phyloP scores from a whole-genome alignment of 352 stramenopile genomes.

The Phytopythium chamaehyphon region DNA sequence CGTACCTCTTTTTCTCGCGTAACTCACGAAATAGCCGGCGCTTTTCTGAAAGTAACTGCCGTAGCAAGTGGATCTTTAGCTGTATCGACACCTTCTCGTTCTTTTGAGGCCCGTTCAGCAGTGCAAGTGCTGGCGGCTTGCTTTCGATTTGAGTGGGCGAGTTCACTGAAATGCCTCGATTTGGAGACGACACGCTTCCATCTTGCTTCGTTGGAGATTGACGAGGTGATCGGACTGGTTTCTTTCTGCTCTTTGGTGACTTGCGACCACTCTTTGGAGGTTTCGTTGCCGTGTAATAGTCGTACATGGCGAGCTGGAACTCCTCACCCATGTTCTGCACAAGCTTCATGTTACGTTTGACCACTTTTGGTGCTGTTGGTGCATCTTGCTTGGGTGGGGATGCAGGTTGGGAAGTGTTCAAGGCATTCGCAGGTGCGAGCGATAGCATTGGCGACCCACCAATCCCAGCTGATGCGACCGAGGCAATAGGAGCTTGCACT shows the following conservation, averaged over 20 bases:
- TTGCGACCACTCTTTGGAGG: not conserved
- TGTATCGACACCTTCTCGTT: conserved; percentile 47
- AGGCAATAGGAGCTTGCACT: conserved; percentile 31
- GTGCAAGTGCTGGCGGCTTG: too few species aligned
- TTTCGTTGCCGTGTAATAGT: conserved; percentile 38
- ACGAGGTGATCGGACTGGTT: not conserved
- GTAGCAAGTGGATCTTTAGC: conserved; percentile 48
- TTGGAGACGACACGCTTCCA: not conserved
- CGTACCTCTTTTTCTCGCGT: conserved; percentile 30
- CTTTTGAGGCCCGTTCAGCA: not conserved
- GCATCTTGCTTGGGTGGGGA: not conserved
- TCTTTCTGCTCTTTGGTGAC: not conserved
- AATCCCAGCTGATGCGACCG: conserved; percentile 1
- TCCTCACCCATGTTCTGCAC: conserved; percentile 43
- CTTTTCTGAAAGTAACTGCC: conserved; percentile 57
- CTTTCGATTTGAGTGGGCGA: too few species aligned
- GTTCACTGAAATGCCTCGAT: not conserved
- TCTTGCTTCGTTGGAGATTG: not conserved
- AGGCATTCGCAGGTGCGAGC: not conserved
- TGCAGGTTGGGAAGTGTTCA: not conserved
- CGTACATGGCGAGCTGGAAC: conserved; percentile 53
- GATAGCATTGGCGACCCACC: not conserved
- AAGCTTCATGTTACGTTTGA: conserved; percentile 28
- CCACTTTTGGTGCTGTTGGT: conserved; percentile 7
- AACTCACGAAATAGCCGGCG: conserved; percentile 42